Conservation (phyloP, 768 basidiomycete genomes). For the Pholiota molesta region DNA sequence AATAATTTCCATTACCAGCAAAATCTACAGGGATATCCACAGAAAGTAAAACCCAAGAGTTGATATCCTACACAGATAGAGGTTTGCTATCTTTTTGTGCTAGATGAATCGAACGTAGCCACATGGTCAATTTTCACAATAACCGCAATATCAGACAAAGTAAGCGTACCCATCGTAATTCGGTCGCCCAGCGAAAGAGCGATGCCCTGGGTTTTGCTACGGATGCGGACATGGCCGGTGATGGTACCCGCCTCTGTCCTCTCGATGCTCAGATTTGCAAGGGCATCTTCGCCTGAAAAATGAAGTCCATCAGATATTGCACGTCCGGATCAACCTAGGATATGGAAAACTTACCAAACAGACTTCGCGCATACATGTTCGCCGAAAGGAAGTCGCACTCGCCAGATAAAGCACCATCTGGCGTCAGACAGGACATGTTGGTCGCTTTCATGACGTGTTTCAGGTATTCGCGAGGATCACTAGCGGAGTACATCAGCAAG, state of each 20-base stretch:
- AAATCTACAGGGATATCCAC: slow-evolving; percentile 7
- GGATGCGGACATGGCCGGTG: slow-evolving; percentile 92
- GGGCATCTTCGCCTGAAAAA: slow-evolving; percentile 85
- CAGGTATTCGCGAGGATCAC: slow-evolving; percentile 88
- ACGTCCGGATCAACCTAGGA: background rate
- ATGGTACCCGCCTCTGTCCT: slow-evolving; percentile 80
- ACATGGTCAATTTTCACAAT: background rate
- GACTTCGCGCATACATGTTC: slow-evolving; percentile 93
- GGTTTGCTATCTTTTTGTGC: slow-evolving; percentile 27
- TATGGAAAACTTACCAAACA: slow-evolving; percentile 71
- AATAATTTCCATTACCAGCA: slow-evolving; percentile 6
- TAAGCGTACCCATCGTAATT: slow-evolving; percentile 63
- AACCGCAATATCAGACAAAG: background rate
- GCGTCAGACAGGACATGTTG: slow-evolving; percentile 97
- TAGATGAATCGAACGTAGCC: background rate
- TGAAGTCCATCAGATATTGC: background rate
- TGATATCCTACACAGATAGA: slow-evolving; percentile 14
- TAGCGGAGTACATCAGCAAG: slow-evolving; percentile 28
- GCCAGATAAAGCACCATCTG: slow-evolving; percentile 91
- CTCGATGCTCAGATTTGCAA: slow-evolving; percentile 95
- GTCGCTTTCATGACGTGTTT: slow-evolving; percentile 95
- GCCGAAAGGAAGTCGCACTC: slow-evolving; percentile 97
- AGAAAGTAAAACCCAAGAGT: background rate
- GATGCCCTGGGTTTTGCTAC: slow-evolving; percentile 98
- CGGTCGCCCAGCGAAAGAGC: slow-evolving; percentile 92